These are phyloP conservation scores for Fraxinus nigra DNA, from an alignment of 305 asterid genomes.

Conservation along the genomic window DNA sequence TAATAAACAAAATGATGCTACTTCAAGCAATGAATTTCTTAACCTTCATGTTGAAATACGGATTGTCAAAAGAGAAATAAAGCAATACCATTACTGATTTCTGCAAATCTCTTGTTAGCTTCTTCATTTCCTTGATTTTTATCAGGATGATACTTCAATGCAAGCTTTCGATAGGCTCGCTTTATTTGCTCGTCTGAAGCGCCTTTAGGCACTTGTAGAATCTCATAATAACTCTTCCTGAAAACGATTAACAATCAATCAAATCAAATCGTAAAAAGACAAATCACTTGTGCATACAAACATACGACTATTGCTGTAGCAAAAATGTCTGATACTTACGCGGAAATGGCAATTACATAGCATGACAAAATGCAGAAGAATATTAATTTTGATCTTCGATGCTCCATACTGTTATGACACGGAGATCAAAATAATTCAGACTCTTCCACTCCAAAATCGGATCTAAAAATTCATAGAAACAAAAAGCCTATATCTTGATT, in stretches of 20 bases:
- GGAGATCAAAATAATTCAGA: conserved; percentile 35
- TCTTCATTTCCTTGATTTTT: conserved; percentile 95
- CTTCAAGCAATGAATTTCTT: background rate
- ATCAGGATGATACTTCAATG: conserved; percentile 94
- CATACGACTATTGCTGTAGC: background rate
- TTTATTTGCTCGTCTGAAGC: conserved; percentile 95
- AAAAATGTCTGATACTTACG: conserved; percentile 45
- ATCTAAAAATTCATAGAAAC: conserved; percentile 21
- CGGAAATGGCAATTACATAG: conserved; percentile 61
- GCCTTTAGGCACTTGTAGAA: conserved; percentile 74
- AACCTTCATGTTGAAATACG: background rate
- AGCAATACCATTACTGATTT: conserved; percentile 71
- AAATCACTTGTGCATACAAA: background rate
- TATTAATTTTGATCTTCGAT: conserved; percentile 54
- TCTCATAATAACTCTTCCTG: conserved; percentile 94
- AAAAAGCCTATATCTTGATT: background rate
- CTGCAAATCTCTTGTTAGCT: conserved; percentile 90
- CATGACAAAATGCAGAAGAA: conserved; percentile 49
- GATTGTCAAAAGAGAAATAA: background rate
- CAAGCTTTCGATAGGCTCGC: conserved; percentile 93
- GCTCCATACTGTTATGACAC: conserved; percentile 60
- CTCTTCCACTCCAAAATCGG: conserved; percentile 28
- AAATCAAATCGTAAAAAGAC: background rate
- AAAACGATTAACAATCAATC: conserved; percentile 4
- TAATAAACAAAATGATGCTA: background rate